A percentile compares a stretch with the other conserved stretches of the same genome.
Evolutionary conservation across 75 land plant genomes (phyloP).

Genomic region (Selaginella moellendorffii): DNA sequence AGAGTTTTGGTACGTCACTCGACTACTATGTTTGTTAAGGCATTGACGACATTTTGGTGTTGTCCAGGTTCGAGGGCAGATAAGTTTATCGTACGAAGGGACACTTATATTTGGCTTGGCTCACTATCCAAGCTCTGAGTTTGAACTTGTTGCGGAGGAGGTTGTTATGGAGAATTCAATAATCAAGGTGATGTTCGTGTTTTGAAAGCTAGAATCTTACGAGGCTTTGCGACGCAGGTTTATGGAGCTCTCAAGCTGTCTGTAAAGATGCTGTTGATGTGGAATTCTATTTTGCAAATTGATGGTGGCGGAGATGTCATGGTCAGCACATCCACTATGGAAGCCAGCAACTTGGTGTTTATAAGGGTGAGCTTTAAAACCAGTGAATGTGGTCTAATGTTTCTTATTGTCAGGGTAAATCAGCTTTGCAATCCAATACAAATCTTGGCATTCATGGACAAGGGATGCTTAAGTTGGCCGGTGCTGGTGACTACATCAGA

Average conservation of each 20-base stretch:
- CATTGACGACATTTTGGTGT: not conserved
- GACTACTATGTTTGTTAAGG: not conserved
- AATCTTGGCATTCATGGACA: constrained; percentile 97
- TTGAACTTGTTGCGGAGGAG: constrained; percentile 92
- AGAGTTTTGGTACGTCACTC: constrained; percentile 62
- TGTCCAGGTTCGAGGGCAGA: constrained; percentile 60
- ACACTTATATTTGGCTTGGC: constrained; percentile 81
- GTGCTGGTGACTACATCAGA: constrained; percentile 70
- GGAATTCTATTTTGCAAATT: constrained; percentile 71
- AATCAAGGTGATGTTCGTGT: constrained; percentile 35
- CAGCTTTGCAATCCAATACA: constrained; percentile 67
- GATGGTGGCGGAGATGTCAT: constrained; percentile 69
- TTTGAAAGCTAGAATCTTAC: not conserved
- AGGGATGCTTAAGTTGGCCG: constrained; percentile 67
- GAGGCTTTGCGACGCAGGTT: constrained; percentile 37
- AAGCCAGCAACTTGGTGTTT: constrained; percentile 72
- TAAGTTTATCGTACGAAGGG: constrained; percentile 46
- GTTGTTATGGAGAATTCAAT: constrained; percentile 77
- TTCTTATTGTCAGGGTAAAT: constrained; percentile 39
- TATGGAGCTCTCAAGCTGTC: constrained; percentile 83
- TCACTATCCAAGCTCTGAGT: constrained; percentile 77
- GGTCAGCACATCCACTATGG: constrained; percentile 67
- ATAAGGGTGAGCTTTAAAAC: constrained; percentile 36
- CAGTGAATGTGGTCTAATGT: not conserved
- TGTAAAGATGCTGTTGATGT: constrained; percentile 87